Evolutionary conservation across 345 rosid genomes (phyloP).

Genomic region (Erodium maritimum): DNA sequence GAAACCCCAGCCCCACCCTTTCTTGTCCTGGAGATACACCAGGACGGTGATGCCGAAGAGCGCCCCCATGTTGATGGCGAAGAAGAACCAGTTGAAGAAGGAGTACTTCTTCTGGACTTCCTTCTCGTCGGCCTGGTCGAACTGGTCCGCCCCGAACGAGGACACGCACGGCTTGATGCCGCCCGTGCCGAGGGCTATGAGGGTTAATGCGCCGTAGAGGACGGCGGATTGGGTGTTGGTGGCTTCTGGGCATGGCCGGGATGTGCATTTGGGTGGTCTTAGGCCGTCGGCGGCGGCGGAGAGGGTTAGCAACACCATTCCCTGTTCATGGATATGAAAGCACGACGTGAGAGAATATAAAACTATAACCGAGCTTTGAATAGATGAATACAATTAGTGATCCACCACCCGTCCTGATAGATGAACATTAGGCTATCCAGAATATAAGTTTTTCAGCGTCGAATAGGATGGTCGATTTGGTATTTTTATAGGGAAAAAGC

Average conservation of each 20-base stretch:
- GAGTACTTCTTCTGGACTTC: conserved; percentile 83
- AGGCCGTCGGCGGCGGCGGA: conserved; percentile 67
- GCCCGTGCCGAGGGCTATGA: conserved; percentile 86
- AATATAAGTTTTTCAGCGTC: no score
- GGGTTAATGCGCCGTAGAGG: conserved; percentile 79
- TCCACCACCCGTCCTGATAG: no score
- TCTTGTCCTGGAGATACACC: conserved; percentile 28
- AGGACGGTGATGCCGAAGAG: conserved; percentile 30
- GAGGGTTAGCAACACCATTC: conserved; percentile 76
- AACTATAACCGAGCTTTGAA: no score
- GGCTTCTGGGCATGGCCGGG: conserved; percentile 52
- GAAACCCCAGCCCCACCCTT: conserved; percentile 40
- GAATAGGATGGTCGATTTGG: no score
- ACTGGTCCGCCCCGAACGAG: conserved; percentile 92
- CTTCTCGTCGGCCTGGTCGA: conserved; percentile 69
- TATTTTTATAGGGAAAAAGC: no score
- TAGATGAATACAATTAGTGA: no score
- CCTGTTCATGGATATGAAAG: no score
- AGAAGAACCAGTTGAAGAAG: conserved; percentile 91
- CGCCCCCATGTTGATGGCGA: conserved; percentile 48
- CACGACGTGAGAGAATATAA: no score
- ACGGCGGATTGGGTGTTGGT: conserved; percentile 54
- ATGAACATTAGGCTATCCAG: no score
- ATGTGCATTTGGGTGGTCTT: conserved; percentile 58
- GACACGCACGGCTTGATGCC: conserved; percentile 96